Evolutionary conservation across 106 monocot species (phyloP), one percentile per base, ranked within the genome.

Genomic region (Allium cepa): DNA sequence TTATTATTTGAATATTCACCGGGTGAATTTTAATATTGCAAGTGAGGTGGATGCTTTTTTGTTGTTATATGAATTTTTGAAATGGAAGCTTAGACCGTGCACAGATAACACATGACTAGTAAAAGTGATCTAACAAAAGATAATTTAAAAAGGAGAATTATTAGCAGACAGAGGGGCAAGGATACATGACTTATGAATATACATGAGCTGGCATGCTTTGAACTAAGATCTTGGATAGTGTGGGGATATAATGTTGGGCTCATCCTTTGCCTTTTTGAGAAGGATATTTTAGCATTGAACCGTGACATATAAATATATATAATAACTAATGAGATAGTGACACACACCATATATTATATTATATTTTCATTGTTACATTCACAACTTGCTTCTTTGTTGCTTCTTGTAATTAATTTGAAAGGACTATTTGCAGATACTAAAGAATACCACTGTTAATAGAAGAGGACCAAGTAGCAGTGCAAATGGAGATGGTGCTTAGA

Each of bases 361-460:
- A 17, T 60, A 2, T 26, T 26, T 26, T 60, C 18, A 8, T 60
- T 26, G 8, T 26, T 26, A 26, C 7, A 18, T n/a, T 60, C 22
- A 26, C 46, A 8, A 3, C 17, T 49, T 49, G 48, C 18, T 22
- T 66, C 53, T 11, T 2, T 12, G 51, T 53, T 66, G 10, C 53
- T 8, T 55, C 49, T 10, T 27, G 9, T 36, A 36, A 36, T 36
- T 36, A 36, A 36, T 36, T 36, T 36, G 36, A 36, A 36, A 36
- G 36, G 36, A 36, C 3, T 36, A 36, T 36, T 36, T 67, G 52
- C 67, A 67, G 67, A 53, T 67, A 52, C 47, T 67, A 7, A 67
- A 67, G 67, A 67, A 67, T 26, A 67, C 67, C 26, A 67, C 67
- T 51, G 67, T 67, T 17, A 67, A 45, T 67, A 51, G 67, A 52